Percentiles rank a stretch among this genome's conserved stretches.
These are phyloP conservation scores for Blastobotrys buckinghamii DNA, from an alignment of 1,139 yeast species.

Conservation along the genomic window DNA sequence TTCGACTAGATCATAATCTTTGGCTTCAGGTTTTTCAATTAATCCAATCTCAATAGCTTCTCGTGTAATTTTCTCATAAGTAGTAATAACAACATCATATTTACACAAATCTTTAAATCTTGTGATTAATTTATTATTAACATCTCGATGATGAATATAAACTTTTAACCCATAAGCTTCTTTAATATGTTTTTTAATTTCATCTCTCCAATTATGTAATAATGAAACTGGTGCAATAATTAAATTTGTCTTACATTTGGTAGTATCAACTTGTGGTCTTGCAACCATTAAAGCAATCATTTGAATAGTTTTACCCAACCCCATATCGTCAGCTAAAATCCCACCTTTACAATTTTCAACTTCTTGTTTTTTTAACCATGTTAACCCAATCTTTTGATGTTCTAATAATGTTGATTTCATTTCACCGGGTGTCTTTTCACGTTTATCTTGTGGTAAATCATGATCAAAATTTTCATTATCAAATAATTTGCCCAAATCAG, in stretches of 20 bases:
- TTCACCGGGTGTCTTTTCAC: conserved; percentile 64
- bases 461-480: conserved; percentile 2
- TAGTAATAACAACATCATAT: conserved; percentile 72
- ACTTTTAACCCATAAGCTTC: conserved; percentile 42
- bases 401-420: conserved; percentile 61
- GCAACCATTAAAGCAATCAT: conserved; percentile 39
- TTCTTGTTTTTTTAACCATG: conserved; percentile 75
- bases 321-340: conserved; percentile 90
- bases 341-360: conserved; percentile 56
- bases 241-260: conserved; percentile 49
- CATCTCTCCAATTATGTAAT: conserved; percentile 78
- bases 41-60: conserved; percentile 27
- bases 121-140: conserved; percentile 27
- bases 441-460: conserved; percentile 38
- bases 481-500: not conserved
- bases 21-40: conserved; percentile 19
- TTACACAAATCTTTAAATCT: conserved; percentile 43
- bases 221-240: conserved; percentile 83
- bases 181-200: conserved; percentile 57
- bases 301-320: conserved; percentile 87
- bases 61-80: conserved; percentile 64
- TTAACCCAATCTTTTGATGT: conserved; percentile 81
- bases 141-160: conserved; percentile 58
- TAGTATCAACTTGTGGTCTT: not conserved
- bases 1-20: conserved; percentile 7